Percentiles rank a stretch among this genome's conserved stretches.
These are phyloP conservation scores for Halenospora varia DNA, from an alignment of 495 filamentous ascomycete species.

Conservation along the genomic window DNA sequence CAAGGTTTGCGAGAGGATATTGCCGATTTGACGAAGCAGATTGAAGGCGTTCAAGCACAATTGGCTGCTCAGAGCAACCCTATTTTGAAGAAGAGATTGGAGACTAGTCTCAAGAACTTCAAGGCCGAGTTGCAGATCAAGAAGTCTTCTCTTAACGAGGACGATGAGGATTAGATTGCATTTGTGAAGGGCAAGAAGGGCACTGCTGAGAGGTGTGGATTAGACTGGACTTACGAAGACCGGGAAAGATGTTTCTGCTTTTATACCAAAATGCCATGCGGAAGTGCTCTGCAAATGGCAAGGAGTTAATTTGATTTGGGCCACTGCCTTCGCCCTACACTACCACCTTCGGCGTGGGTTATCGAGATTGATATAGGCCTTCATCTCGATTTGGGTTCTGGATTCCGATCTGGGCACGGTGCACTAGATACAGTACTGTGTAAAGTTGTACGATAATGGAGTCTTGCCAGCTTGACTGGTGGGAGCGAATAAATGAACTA, in stretches of 20 bases:
- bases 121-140: slow-evolving; percentile 56
- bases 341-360: too few relatives aligned
- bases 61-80: slow-evolving; percentile 34
- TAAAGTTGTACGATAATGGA: too few relatives aligned
- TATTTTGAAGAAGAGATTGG: slow-evolving; percentile 49
- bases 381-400: too few relatives aligned
- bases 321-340: too few relatives aligned
- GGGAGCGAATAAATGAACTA: too few relatives aligned
- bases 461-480: too few relatives aligned
- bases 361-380: too few relatives aligned
- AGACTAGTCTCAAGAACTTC: slow-evolving; percentile 48
- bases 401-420: too few relatives aligned
- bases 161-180: slow-evolving; percentile 34
- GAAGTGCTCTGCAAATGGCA: background rate
- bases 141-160: slow-evolving; percentile 45
- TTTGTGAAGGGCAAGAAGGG: background rate
- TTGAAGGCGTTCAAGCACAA: slow-evolving; percentile 34
- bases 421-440: too few relatives aligned
- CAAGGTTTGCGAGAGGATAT: slow-evolving; percentile 51
- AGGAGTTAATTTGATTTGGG: background rate
- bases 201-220: background rate
- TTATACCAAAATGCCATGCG: background rate
- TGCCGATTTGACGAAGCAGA: slow-evolving; percentile 44
- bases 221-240: background rate
- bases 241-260: too few relatives aligned